These are phyloP conservation scores for Thelonectria rubi DNA, from an alignment of 2,329 filamentous ascomycete species.

Conservation along the genomic window DNA sequence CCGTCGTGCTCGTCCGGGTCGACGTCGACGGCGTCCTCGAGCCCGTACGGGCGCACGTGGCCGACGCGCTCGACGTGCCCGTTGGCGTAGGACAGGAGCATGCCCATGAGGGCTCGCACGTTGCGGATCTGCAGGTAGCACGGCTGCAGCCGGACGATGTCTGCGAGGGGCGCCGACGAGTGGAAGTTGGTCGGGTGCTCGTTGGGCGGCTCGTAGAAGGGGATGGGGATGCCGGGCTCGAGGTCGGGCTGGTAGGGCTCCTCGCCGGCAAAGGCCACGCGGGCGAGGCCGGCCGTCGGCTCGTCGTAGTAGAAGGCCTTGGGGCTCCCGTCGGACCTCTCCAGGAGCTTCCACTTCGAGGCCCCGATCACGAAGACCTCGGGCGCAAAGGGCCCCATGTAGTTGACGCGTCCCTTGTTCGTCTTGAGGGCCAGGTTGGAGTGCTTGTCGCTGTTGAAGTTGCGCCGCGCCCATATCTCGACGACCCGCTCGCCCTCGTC, in stretches of 20 bases:
- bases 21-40: neutral
- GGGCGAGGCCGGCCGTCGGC: neutral
- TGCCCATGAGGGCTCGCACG: neutral
- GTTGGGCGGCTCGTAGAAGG: too few relatives aligned
- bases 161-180: neutral
- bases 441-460: neutral
- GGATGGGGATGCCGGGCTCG: neutral
- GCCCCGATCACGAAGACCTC: neutral
- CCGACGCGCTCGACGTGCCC: neutral
- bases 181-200: neutral
- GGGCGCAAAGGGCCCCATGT: neutral
- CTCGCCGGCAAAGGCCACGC: neutral
- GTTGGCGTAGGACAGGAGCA: neutral
- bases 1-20: neutral
- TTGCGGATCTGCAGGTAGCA: neutral
- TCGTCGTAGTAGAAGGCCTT: constrained; percentile 6
- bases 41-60: neutral
- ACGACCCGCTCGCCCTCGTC: neutral
- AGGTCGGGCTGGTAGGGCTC: too few relatives aligned
- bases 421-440: neutral
- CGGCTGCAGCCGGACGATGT: neutral
- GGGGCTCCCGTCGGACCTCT: neutral
- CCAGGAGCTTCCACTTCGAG: constrained; percentile 1
- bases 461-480: constrained; percentile 4
- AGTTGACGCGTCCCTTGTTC: neutral